Evolutionary conservation across 306 rosid genomes (phyloP).

Genomic region (Acacia melanoxylon): DNA sequence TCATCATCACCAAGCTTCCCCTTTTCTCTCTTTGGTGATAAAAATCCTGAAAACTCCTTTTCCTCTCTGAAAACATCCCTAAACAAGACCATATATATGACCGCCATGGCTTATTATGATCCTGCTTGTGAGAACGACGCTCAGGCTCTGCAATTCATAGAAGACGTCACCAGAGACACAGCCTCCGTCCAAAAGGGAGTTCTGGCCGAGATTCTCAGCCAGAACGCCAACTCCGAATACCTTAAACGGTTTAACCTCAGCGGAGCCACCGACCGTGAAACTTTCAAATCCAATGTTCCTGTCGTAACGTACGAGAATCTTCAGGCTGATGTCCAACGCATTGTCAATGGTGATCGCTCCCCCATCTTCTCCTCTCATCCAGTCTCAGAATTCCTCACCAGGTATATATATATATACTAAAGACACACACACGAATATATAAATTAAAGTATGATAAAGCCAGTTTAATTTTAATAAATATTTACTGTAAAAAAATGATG

Average conservation of each 20-base stretch:
- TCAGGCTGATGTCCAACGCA: slow-evolving; percentile 67
- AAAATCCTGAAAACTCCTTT: not conserved
- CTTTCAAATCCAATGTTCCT: slow-evolving; percentile 68
- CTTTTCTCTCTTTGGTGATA: not conserved
- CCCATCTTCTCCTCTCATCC: slow-evolving; percentile 71
- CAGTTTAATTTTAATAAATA: not conserved
- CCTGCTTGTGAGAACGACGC: slow-evolving; percentile 43
- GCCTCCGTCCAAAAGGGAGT: slow-evolving; percentile 56
- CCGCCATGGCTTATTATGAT: slow-evolving; percentile 50
- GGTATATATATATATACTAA: slow-evolving; percentile 49
- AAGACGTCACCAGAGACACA: slow-evolving; percentile 53
- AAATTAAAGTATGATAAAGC: not conserved
- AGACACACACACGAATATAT: too few relatives aligned
- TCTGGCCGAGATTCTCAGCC: slow-evolving; percentile 57
- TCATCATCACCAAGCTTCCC: not conserved
- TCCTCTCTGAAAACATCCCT: too few relatives aligned
- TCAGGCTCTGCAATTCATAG: slow-evolving; percentile 65
- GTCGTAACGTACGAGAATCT: slow-evolving; percentile 75
- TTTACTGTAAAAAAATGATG: not conserved
- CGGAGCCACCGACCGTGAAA: slow-evolving; percentile 63
- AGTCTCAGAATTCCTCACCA: slow-evolving; percentile 83
- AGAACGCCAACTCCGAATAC: slow-evolving; percentile 70
- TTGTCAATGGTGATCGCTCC: slow-evolving; percentile 81
- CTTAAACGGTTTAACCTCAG: slow-evolving; percentile 52
- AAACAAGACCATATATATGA: not conserved